Base-by-base conservation (phyloP, 2,329 filamentous ascomycete genomes). In the Colletotrichum echinochloae region DNA sequence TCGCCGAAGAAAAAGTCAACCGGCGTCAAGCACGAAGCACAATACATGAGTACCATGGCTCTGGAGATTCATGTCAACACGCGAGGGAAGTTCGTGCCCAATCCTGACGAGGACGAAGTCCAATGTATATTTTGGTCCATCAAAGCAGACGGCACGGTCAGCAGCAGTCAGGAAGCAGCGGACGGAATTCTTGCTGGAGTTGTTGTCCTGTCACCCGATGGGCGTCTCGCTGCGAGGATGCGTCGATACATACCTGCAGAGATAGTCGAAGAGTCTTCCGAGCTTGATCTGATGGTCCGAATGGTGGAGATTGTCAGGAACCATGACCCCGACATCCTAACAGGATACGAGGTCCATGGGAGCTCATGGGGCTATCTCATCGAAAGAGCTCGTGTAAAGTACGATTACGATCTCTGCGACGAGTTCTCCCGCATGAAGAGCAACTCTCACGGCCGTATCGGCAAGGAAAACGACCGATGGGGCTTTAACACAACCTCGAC, bases 1-100 rank as follows among this genome's bases (percentile, higher is more conserved):
- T 94, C 92, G 0, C 94, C 95, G 74, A 93, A 91, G 77, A 86
- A 88, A 72, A 89, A 90, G 74, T 91, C 91, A 1, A 92, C 91
- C 0, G 94, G 90, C 74, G 90, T 97, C 23, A 89, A 94, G 76
- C 93, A 95, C 74, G 94, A 97, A 79, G 90, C 90, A 3, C 93
- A 96, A 75, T 97, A 97, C 79, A 98, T 99, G 96, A 97, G 93
- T 74, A 94, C 92, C 23, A 95, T 99, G 93, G 97, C 94, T 74
- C 81, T 99, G 8, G 96, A 99, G 78, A 83, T 98, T 5, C 95
- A 99, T 78, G 91, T 97, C 72, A 97, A 97, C 75, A 96, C 92
- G 5, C 88, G 95, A 66, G 94, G 90, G 8, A 90, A 89, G 59
- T 85, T 98, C 11, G 88, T 94, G 2, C 94, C 96, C 1, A 94